Percentiles rank a stretch among this genome's conserved stretches.
Evolutionary conservation across 805 yeast genomes (phyloP).

Genomic region (Wickerhamomyces chambardii): DNA sequence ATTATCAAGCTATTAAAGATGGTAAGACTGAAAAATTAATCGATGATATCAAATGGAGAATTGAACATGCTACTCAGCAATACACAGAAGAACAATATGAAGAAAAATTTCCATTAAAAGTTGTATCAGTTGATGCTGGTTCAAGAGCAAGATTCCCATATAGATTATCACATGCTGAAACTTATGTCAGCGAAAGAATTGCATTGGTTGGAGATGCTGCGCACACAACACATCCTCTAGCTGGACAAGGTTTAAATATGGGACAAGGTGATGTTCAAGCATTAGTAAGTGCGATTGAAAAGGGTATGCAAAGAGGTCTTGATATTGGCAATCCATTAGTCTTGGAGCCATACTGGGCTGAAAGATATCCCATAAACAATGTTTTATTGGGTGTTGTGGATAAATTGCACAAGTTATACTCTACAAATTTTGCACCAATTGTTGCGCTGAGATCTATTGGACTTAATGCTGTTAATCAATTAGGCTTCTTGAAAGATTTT

Average conservation of each 20-base stretch:
- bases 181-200: constrained; percentile 73
- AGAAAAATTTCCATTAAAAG: constrained; percentile 58
- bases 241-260: constrained; percentile 97
- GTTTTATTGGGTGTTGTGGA: constrained; percentile 82
- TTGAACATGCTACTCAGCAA: constrained; percentile 27
- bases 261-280: constrained; percentile 89
- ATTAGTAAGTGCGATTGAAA: constrained; percentile 59
- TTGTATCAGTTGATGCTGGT: constrained; percentile 45
- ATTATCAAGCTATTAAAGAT: constrained; percentile 37
- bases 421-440: constrained; percentile 63
- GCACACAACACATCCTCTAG: constrained; percentile 93
- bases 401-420: constrained; percentile 80
- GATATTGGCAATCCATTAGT: constrained; percentile 81
- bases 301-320: constrained; percentile 65
- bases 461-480: constrained; percentile 52
- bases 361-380: constrained; percentile 77
- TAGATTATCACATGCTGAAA: constrained; percentile 82
- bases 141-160: constrained; percentile 88
- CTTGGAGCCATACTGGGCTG: constrained; percentile 79
- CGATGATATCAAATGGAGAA: constrained; percentile 71
- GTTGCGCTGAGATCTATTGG: constrained; percentile 75
- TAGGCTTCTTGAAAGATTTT: constrained; percentile 58
- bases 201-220: constrained; percentile 99
- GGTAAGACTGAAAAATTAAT: constrained; percentile 34
- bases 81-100: constrained; percentile 37